Evolutionary conservation across 176 grass and related monocot species (phyloP).

Genomic region (Oryza coarctata): DNA sequence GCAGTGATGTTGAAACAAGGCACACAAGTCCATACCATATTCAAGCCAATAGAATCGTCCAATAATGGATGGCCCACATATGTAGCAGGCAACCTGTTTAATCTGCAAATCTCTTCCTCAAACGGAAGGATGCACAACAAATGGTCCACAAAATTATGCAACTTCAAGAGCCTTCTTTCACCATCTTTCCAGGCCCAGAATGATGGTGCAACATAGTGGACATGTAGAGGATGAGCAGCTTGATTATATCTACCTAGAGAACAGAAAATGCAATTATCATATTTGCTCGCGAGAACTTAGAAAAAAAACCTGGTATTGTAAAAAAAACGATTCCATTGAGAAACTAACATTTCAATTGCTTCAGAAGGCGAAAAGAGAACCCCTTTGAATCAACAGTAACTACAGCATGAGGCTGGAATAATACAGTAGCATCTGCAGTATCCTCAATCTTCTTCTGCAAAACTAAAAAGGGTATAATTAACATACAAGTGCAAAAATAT

Average conservation of each 20-base stretch:
- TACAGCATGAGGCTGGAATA: slow-evolving; percentile 81
- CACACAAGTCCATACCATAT: slow-evolving; percentile 47
- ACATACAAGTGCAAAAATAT: not conserved
- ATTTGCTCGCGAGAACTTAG: slow-evolving; percentile 5
- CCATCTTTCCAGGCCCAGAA: slow-evolving; percentile 99
- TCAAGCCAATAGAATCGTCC: slow-evolving; percentile 65
- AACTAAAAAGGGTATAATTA: slow-evolving; percentile 26
- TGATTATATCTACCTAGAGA: slow-evolving; percentile 55
- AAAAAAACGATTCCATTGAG: slow-evolving; percentile 11
- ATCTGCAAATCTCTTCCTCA: slow-evolving; percentile 80
- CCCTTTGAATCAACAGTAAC: slow-evolving; percentile 94
- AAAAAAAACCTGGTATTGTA: not conserved
- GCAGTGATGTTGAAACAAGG: slow-evolving; percentile 16
- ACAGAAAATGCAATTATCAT: slow-evolving; percentile 33
- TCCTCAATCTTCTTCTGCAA: slow-evolving; percentile 65
- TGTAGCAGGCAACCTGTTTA: slow-evolving; percentile 77
- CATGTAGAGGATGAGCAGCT: slow-evolving; percentile 49
- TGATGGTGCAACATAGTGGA: slow-evolving; percentile 95
- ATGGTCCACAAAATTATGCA: slow-evolving; percentile 75
- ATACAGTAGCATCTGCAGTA: slow-evolving; percentile 55
- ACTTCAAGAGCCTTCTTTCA: slow-evolving; percentile 68
- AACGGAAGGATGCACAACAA: slow-evolving; percentile 95
- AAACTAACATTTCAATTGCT: slow-evolving; percentile 65
- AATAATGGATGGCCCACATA: slow-evolving; percentile 93
- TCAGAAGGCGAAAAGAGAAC: slow-evolving; percentile 82